Conservation (phyloP, 179 eudicot species). For the Corrigiola litoralis region DNA sequence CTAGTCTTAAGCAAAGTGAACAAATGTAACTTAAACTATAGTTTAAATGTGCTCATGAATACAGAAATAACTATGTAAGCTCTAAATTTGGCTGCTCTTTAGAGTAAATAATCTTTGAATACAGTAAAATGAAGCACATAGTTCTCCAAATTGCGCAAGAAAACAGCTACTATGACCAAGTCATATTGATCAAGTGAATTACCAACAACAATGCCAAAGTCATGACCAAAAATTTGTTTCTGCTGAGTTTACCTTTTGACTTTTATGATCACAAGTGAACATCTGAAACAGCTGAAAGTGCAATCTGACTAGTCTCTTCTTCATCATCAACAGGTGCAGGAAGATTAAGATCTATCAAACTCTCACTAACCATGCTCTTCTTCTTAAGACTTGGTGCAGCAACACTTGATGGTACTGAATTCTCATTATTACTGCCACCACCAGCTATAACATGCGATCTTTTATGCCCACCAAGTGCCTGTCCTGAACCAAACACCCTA, state of each 20-base stretch:
- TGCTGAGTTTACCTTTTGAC: slow-evolving; percentile 32
- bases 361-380: neutral
- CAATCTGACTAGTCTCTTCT: slow-evolving; percentile 37
- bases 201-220: too few relatives aligned
- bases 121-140: neutral
- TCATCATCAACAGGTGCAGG: slow-evolving; percentile 64
- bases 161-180: neutral
- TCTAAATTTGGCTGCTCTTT: too few relatives aligned
- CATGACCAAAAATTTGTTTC: too few relatives aligned
- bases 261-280: slow-evolving; percentile 26
- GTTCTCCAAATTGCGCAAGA: neutral
- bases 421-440: slow-evolving; percentile 8
- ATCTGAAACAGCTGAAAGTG: slow-evolving; percentile 54
- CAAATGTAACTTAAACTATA: too few relatives aligned
- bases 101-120: neutral
- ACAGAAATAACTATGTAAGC: too few relatives aligned
- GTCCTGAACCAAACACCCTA: slow-evolving; percentile 66
- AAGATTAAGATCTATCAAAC: slow-evolving; percentile 68
- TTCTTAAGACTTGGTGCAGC: neutral
- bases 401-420: neutral
- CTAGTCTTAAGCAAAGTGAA: too few relatives aligned
- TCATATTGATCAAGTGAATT: too few relatives aligned
- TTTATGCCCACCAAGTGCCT: slow-evolving; percentile 87
- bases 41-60: too few relatives aligned
- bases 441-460: slow-evolving; percentile 46